Percentiles rank a stretch among this genome's conserved stretches.
Conservation (phyloP, 257 asterid species). For the Solanum microdontum region DNA sequence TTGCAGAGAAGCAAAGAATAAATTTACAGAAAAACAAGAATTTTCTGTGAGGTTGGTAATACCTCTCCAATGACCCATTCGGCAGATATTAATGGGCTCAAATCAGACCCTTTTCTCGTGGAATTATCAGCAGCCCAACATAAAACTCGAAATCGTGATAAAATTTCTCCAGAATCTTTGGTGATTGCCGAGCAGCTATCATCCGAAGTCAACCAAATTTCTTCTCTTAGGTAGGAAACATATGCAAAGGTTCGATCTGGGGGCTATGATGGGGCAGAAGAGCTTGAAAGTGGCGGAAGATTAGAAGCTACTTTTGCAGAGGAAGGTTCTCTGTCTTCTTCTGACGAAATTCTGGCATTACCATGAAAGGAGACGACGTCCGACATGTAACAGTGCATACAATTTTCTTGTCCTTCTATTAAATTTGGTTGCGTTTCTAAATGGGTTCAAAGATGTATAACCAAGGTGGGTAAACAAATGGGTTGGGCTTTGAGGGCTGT, state of each 20-base stretch:
- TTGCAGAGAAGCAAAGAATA: background rate
- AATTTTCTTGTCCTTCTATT: background rate
- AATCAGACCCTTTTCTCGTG: background rate
- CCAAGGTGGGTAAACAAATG: background rate
- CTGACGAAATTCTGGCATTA: background rate
- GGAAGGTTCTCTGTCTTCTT: background rate
- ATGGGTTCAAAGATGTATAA: background rate
- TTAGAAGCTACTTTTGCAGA: background rate
- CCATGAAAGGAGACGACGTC: background rate
- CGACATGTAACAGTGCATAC: background rate
- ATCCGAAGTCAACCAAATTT: background rate
- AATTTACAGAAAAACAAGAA: background rate
- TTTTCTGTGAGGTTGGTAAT: background rate
- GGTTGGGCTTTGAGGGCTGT: background rate
- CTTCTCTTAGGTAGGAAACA: background rate
- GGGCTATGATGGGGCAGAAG: background rate
- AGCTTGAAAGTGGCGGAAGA: background rate
- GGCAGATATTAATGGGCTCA: background rate
- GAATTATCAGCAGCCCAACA: background rate
- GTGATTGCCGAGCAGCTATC: background rate
- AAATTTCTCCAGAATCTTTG: background rate
- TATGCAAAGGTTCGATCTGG: background rate
- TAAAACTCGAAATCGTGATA: background rate
- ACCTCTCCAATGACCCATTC: background rate
- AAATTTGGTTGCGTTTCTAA: background rate